Conservation (phyloP, 345 rosid genomes). For the Fremontodendron californicum region DNA sequence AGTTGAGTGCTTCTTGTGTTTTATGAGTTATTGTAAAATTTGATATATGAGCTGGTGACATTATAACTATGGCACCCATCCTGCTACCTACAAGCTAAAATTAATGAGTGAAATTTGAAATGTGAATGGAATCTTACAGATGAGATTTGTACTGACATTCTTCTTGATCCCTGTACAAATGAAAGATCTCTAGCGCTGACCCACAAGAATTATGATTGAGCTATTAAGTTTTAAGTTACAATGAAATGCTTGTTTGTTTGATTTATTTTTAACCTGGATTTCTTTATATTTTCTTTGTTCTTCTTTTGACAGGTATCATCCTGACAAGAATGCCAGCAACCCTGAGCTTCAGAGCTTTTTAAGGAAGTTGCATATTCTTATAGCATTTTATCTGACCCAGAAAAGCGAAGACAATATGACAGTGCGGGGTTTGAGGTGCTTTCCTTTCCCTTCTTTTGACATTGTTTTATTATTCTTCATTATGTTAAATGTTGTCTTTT, state of each 20-base stretch:
- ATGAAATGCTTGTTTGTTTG: not conserved
- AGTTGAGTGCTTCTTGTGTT: not conserved
- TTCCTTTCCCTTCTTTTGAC: not conserved
- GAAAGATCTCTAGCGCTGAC: not conserved
- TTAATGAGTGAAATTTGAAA: not conserved
- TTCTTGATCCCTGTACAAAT: not conserved
- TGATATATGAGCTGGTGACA: not conserved
- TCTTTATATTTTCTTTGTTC: not conserved
- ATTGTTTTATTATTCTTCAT: not conserved
- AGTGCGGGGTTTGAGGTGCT: slow-evolving; percentile 89
- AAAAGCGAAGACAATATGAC: slow-evolving; percentile 94
- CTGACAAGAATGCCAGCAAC: too few species aligned
- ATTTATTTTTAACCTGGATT: not conserved
- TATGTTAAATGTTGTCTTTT: not conserved
- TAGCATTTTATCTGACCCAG: slow-evolving; percentile 94
- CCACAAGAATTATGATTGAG: not conserved
- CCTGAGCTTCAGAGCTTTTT: too few species aligned
- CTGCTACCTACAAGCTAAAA: not conserved
- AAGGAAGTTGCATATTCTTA: too few species aligned
- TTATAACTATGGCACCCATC: not conserved
- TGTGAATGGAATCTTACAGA: not conserved
- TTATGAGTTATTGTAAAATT: not conserved
- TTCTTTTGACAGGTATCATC: slow-evolving; percentile 63
- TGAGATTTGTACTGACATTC: not conserved
- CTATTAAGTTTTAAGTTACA: not conserved